Percentiles rank a stretch among this genome's conserved stretches.
phyloP scores from a whole-genome alignment of 2,329 filamentous ascomycete genomes.

The Aureobasidium sp. region DNA sequence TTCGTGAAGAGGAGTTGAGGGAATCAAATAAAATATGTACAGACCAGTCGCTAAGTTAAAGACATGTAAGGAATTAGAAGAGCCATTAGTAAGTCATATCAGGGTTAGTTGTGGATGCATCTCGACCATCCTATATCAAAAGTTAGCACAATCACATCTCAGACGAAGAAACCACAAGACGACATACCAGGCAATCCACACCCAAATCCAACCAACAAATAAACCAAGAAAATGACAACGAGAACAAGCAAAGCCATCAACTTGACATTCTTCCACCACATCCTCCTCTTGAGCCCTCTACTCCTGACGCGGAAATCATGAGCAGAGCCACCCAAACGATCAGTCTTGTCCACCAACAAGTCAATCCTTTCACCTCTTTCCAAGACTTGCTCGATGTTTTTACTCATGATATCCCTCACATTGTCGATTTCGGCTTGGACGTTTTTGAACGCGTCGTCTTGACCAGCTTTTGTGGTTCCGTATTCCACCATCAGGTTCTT shows the following conservation, averaged over 20 bases:
- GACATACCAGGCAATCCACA: slow-evolving; percentile 68
- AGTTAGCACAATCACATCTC: neutral
- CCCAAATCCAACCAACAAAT: slow-evolving; percentile 76
- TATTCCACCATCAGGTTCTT: slow-evolving; percentile 84
- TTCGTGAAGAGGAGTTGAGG: neutral
- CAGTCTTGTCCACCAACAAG: slow-evolving; percentile 90
- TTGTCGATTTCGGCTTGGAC: slow-evolving; percentile 95
- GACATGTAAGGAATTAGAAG: neutral
- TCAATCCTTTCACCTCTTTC: slow-evolving; percentile 93
- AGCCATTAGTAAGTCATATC: slow-evolving; percentile 9
- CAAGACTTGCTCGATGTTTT: slow-evolving; percentile 98
- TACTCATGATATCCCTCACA: slow-evolving; percentile 93
- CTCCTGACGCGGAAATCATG: slow-evolving; percentile 97
- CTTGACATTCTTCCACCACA: slow-evolving; percentile 99
- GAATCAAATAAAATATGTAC: slow-evolving; percentile 12
- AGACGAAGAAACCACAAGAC: slow-evolving; percentile 21
- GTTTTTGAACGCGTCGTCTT: slow-evolving; percentile 84
- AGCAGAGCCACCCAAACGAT: slow-evolving; percentile 92
- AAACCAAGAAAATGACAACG: slow-evolving; percentile 88
- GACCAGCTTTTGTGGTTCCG: slow-evolving; percentile 78
- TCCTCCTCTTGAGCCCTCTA: slow-evolving; percentile 92
- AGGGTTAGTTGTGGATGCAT: slow-evolving; percentile 35
- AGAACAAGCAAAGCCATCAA: slow-evolving; percentile 98
- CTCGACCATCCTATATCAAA: slow-evolving; percentile 39
- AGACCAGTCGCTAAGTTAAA: slow-evolving; percentile 2